These are phyloP conservation scores for Globisporangium paroecandrum DNA, from an alignment of 352 stramenopile species.

Conservation along the genomic window DNA sequence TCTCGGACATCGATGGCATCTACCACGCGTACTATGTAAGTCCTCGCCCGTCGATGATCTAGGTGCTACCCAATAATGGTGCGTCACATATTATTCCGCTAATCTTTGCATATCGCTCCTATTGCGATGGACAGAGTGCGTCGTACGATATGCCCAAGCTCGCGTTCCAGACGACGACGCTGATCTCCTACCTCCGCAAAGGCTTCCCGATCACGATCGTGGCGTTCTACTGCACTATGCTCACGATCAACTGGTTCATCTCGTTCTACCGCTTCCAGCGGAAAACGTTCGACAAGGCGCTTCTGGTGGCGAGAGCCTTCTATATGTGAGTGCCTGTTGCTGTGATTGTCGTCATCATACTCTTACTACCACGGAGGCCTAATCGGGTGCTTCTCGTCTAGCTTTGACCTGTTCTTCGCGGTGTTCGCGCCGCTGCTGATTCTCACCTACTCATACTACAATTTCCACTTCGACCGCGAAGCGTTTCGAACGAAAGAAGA, in stretches of 20 bases:
- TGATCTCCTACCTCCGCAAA: conserved; percentile 38
- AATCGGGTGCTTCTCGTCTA: conserved; percentile 3
- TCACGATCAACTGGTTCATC: conserved; percentile 43
- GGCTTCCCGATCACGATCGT: conserved; percentile 41
- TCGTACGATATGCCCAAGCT: conserved; percentile 45
- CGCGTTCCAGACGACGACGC: conserved; percentile 41
- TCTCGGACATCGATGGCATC: conserved; percentile 18
- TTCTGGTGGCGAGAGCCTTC: conserved; percentile 30
- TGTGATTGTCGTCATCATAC: background rate
- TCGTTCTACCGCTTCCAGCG: conserved; percentile 45
- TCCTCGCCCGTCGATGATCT: background rate
- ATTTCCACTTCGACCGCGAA: conserved; percentile 39
- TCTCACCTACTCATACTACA: conserved; percentile 35
- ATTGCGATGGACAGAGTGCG: conserved; percentile 24
- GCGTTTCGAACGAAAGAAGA: conserved; percentile 35
- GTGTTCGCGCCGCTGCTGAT: conserved; percentile 48
- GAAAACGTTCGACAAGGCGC: conserved; percentile 27
- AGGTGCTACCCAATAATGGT: background rate
- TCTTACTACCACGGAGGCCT: background rate
- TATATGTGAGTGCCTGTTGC: conserved; percentile 26
- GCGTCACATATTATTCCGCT: too few species aligned
- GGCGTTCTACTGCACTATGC: conserved; percentile 34
- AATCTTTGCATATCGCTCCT: background rate
- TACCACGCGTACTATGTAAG: conserved; percentile 25
- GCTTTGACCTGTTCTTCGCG: conserved; percentile 62